Base-by-base conservation (phyloP, 345 rosid species). In the Anastatica hierochuntica region DNA sequence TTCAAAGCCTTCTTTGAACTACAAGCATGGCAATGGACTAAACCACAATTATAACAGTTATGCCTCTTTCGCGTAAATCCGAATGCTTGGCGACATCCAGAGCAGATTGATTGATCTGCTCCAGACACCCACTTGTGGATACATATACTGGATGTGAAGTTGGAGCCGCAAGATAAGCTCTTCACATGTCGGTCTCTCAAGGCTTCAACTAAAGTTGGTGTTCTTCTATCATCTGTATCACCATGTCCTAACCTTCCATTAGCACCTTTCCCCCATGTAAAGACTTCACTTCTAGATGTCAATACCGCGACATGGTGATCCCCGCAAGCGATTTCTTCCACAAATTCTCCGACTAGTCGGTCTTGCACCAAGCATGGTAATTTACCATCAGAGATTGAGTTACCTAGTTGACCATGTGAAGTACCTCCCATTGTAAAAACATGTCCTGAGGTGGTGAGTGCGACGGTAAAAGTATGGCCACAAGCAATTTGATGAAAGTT, bases 81-180 rank as follows among this genome's bases (percentile, higher is more conserved):
- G 50, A 92, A 92, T 13, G 94, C 83, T 66, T 83, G 97, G 30
- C 95, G 79, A 58, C 98, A 92, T 8, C 88, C 83, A 20, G 90
- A 79, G 76, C 98, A 92, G 63, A 88, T 68, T 8, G 97, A 92
- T 53, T 88, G 98, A 55, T 92, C 98, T 5, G 84, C 83, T 19
- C 97, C 97, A 0, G 97, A 85, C 43, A 85, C 84, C 98, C 98
- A 92, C 54, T 92, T 92, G 68, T 88, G 98, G 54, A 83, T 83
- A 69, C 95, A 92, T 58, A 92, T 85, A 52, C 88, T 75, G 15
- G 97, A 81, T 33, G 94, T 79, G 51, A 85, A 88, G 79, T 85
- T 88, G 2, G 97, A 81, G 48, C 98, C 98, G 43, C 98, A 92
- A 26, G 95, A 81, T 72, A 92, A 75, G 41, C 74, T 92, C 57